These are phyloP conservation scores for Termitomyces sp. DNA, from an alignment of 768 basidiomycete species.

Conservation along the genomic window DNA sequence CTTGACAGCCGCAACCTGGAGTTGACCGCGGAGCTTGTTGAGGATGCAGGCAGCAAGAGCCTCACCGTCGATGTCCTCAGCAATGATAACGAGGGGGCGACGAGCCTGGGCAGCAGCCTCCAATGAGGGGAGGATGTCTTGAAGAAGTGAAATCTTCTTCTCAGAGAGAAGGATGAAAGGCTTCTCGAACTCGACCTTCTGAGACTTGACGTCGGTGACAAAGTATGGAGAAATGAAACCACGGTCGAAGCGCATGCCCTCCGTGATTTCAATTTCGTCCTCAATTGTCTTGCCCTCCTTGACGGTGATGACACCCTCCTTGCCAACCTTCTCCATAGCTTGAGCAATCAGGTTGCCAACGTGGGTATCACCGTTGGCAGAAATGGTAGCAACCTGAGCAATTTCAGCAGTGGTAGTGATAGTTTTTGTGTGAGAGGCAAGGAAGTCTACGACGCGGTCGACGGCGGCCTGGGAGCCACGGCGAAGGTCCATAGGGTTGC, in stretches of 20 bases:
- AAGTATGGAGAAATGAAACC: slow-evolving; percentile 99
- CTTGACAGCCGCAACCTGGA: slow-evolving; percentile 92
- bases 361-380: slow-evolving; percentile 77
- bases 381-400: slow-evolving; percentile 98
- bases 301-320: slow-evolving; percentile 99
- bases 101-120: slow-evolving; percentile 76
- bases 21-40: slow-evolving; percentile 98
- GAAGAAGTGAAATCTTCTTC: slow-evolving; percentile 95
- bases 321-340: slow-evolving; percentile 99
- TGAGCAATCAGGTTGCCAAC: slow-evolving; percentile 94
- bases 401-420: slow-evolving; percentile 98
- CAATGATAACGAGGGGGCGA: slow-evolving; percentile 93
- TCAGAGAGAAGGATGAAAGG: slow-evolving; percentile 90
- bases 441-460: slow-evolving; percentile 89
- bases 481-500: slow-evolving; percentile 99
- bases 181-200: slow-evolving; percentile 97
- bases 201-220: slow-evolving; percentile 95
- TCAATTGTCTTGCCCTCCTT: slow-evolving; percentile 98
- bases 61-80: slow-evolving; percentile 97
- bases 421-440: slow-evolving; percentile 83
- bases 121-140: slow-evolving; percentile 93
- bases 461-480: slow-evolving; percentile 98
- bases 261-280: slow-evolving; percentile 98
- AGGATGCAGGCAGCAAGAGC: slow-evolving; percentile 96
- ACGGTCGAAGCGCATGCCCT: slow-evolving; percentile 99